Conservation (phyloP, 257 asterid genomes). For the Plectranthus barbatus region DNA sequence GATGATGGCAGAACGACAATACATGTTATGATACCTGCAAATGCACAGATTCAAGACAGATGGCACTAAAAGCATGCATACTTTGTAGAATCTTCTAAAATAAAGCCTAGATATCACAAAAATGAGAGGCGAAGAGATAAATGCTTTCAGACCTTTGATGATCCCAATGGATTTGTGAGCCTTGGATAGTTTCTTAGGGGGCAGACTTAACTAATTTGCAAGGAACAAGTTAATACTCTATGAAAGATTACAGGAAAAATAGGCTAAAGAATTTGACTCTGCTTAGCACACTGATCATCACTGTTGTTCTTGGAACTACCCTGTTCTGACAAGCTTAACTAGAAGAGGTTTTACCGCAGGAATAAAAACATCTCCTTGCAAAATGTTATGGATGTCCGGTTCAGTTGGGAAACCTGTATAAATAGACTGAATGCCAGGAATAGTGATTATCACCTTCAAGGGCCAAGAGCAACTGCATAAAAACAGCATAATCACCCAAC, state of each 20-base stretch:
- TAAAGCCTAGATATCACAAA: not conserved
- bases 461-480: slow-evolving; percentile 54
- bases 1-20: too few relatives aligned
- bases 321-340: slow-evolving; percentile 62
- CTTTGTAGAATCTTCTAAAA: not conserved
- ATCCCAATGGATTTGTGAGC: slow-evolving; percentile 79
- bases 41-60: too few relatives aligned
- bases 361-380: slow-evolving; percentile 81
- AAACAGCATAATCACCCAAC: slow-evolving; percentile 16
- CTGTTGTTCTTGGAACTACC: slow-evolving; percentile 33
- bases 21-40: too few relatives aligned
- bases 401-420: slow-evolving; percentile 71
- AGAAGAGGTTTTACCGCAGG: slow-evolving; percentile 88
- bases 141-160: slow-evolving; percentile 60
- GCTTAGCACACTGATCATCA: slow-evolving; percentile 41
- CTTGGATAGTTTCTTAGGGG: slow-evolving; percentile 94
- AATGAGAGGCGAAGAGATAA: not conserved
- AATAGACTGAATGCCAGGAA: slow-evolving; percentile 10
- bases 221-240: slow-evolving; percentile 8
- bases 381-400: slow-evolving; percentile 67
- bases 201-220: slow-evolving; percentile 64
- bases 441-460: slow-evolving; percentile 4
- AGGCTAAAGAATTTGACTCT: not conserved
- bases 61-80: not conserved
- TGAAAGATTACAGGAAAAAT: not conserved